These are phyloP conservation scores for Hanseniaspora vineae DNA, from an alignment of 805 yeast genomes.

Conservation along the genomic window DNA sequence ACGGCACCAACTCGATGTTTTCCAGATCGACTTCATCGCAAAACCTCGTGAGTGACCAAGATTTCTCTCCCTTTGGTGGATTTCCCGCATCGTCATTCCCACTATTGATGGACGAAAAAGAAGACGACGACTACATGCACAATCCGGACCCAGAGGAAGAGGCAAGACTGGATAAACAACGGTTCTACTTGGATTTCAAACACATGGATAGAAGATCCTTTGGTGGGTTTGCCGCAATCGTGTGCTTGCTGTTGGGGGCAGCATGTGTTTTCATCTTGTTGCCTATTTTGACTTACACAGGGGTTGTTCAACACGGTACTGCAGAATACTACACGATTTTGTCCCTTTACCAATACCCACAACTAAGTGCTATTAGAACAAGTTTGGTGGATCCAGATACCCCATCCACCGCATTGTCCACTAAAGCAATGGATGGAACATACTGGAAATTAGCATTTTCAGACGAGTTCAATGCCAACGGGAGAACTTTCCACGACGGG, in stretches of 20 bases:
- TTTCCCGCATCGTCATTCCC: conserved; percentile 93
- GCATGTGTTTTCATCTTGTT: conserved; percentile 59
- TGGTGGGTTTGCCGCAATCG: conserved; percentile 49
- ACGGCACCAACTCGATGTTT: neutral
- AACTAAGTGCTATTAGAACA: conserved; percentile 38
- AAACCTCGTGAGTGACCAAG: conserved; percentile 32
- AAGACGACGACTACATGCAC: conserved; percentile 87
- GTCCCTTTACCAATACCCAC: conserved; percentile 38
- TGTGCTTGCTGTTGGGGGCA: conserved; percentile 46
- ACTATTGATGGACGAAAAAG: conserved; percentile 80
- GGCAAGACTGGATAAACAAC: conserved; percentile 65
- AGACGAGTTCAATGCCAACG: conserved; percentile 84
- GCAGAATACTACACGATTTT: conserved; percentile 25
- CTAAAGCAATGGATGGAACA: conserved; percentile 46
- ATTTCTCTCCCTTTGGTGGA: conserved; percentile 89
- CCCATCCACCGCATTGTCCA: conserved; percentile 35
- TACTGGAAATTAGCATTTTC: conserved; percentile 70
- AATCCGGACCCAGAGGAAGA: conserved; percentile 94
- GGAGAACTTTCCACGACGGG: conserved; percentile 79
- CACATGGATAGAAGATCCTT: conserved; percentile 49
- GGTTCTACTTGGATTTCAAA: conserved; percentile 52
- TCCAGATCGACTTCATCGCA: neutral
- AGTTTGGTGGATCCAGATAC: conserved; percentile 50
- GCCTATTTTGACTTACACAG: conserved; percentile 78
- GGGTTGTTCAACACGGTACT: conserved; percentile 31